Base-by-base conservation (phyloP, 305 asterid genomes). In the Solanum hybrid region DNA sequence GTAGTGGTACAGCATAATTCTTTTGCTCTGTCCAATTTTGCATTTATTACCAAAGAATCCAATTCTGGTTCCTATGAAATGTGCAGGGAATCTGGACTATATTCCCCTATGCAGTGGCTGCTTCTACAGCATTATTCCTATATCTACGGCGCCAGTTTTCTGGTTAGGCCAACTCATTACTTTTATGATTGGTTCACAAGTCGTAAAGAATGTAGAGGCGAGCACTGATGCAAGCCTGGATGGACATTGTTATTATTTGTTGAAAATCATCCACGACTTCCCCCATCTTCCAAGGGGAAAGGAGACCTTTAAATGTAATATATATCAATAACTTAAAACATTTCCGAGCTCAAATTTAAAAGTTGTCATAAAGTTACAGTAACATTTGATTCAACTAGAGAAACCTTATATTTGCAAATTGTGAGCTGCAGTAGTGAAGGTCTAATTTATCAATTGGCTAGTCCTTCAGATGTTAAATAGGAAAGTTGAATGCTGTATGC, bases 1-100 rank as follows among this genome's bases (percentile, higher is more conserved):
- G 93, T 95, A 60, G 97, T 96, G 97, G 98, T 96, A 92, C 72
- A 77, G 92, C 90, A 56, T 51, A 38, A 35, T 12, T 88, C 40
- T 88, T 13, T 26, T 12, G 17, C 31, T 42, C 80, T 40, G 88
- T 42, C 34, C 32, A 64, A 38, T 5, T 86, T 89, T 89, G 34
- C 22, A 3, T 89, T 26, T 73, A 24, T 42, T 38, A 46, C 35
- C 37, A 79, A 64, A 78, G 76, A 72, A 79, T 85, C 64, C 73
- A 29, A 84, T 84, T 31, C 75, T 56, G 40, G 73, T 82, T 82
- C 73, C 73, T 46, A 82, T 56, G 88, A 7, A 22, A 73, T 80
- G 82, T 88, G 79, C 95, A 96, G 98, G 99, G 99, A 90, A 92
- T 95, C 76, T 96, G 99, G 99, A 96, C 98, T 2, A 85, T 93